phyloP scores from a whole-genome alignment of 768 basidiomycete species.

The Trametes sanguinea region DNA sequence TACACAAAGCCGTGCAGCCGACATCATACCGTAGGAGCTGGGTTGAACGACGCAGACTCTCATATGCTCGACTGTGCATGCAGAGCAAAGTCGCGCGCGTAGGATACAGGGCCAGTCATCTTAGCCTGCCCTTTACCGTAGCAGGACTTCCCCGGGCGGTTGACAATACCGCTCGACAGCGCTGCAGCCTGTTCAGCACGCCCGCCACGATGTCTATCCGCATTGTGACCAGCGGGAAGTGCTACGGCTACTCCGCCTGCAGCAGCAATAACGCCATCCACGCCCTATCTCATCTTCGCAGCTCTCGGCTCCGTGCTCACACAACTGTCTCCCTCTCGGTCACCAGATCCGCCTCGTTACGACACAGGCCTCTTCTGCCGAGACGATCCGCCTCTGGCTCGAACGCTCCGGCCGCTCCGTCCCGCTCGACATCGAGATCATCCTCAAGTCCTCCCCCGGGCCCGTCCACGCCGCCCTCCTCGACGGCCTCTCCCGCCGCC shows the following conservation, averaged over 20 bases:
- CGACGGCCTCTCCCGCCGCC: conserved; percentile 17
- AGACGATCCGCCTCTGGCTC: conserved; percentile 81
- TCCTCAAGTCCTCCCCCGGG: conserved; percentile 44
- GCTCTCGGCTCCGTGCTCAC: background rate
- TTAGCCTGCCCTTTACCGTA: background rate
- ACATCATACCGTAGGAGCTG: no score
- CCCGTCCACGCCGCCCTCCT: conserved; percentile 1
- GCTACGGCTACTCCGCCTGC: background rate
- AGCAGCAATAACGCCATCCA: background rate
- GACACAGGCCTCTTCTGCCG: conserved; percentile 67
- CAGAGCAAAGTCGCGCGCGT: no score
- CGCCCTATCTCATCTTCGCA: no score
- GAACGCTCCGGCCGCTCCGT: conserved; percentile 72
- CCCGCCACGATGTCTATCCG: background rate
- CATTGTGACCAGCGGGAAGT: background rate
- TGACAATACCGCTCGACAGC: no score
- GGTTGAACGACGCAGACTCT: no score
- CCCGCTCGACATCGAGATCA: conserved; percentile 81
- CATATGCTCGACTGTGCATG: no score
- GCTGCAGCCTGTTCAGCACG: no score
- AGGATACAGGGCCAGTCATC: background rate
- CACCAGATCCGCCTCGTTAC: conserved; percentile 72
- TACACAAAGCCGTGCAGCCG: no score
- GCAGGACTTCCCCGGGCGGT: background rate
- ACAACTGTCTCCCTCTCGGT: background rate